phyloP scores from a whole-genome alignment of 164 flowering plant genomes.

The Brasenia schreberi region DNA sequence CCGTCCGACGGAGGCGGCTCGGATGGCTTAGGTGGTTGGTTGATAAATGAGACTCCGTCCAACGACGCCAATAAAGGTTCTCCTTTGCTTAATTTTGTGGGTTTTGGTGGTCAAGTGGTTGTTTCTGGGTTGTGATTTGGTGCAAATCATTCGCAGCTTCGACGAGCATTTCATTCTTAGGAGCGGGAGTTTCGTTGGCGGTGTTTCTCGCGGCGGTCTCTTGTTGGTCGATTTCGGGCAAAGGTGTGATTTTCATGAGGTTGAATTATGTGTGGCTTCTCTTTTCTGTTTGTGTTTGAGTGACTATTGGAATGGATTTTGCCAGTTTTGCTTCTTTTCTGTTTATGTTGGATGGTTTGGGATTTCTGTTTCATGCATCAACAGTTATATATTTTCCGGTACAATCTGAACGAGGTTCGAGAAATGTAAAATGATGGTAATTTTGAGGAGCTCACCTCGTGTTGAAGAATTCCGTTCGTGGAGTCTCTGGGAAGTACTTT shows the following conservation, averaged over 20 bases:
- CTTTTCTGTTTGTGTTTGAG: not conserved
- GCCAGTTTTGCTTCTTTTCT: not conserved
- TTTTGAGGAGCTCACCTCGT: no score
- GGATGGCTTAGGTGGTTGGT: slow-evolving; percentile 46
- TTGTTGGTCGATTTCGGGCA: slow-evolving; percentile 29
- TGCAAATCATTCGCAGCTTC: slow-evolving; percentile 16
- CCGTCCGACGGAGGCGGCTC: slow-evolving; percentile 12
- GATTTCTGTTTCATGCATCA: not conserved
- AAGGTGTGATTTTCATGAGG: slow-evolving; percentile 15
- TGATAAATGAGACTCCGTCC: slow-evolving; percentile 17
- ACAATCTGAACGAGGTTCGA: not conserved
- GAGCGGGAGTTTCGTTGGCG: slow-evolving; percentile 38
- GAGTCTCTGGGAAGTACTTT: not conserved
- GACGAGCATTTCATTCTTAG: slow-evolving; percentile 17
- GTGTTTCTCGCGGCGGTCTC: slow-evolving; percentile 34
- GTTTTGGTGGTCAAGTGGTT: not conserved
- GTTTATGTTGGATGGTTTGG: not conserved
- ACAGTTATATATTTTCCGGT: not conserved
- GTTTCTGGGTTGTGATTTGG: not conserved
- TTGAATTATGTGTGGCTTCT: not conserved
- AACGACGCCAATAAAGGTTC: slow-evolving; percentile 22
- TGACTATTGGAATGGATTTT: not conserved
- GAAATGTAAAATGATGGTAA: not conserved
- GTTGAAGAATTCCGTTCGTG: not conserved
- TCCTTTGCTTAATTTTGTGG: not conserved